Percentiles rank a stretch among this genome's conserved stretches.
Conservation (phyloP, 768 basidiomycete genomes). For the Tylopilus intermedius region DNA sequence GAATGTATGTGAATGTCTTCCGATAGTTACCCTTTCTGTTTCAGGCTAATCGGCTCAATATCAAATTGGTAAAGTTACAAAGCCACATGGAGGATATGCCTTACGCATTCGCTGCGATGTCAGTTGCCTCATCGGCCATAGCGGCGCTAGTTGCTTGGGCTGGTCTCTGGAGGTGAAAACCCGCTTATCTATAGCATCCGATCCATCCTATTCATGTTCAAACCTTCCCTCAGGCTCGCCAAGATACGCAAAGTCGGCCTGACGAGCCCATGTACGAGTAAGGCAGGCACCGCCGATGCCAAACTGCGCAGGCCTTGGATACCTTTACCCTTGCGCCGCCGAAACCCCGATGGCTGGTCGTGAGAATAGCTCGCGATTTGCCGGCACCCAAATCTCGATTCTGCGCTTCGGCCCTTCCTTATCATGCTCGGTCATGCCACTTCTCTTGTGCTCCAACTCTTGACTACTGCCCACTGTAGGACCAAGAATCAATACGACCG, state of each 20-base stretch:
- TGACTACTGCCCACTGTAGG: constrained; percentile 6
- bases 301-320: constrained; percentile 29
- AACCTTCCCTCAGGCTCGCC: constrained; percentile 31
- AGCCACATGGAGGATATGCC: constrained; percentile 69
- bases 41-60: constrained; percentile 19
- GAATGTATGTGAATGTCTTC: constrained; percentile 64
- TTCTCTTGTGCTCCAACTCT: background rate
- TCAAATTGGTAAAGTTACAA: constrained; percentile 49
- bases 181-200: constrained; percentile 13
- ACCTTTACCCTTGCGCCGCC: constrained; percentile 37
- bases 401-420: constrained; percentile 3
- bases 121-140: constrained; percentile 51
- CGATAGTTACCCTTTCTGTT: constrained; percentile 15
- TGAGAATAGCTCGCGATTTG: constrained; percentile 20
- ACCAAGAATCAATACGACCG: constrained; percentile 16
- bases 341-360: constrained; percentile 38
- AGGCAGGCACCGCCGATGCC: constrained; percentile 9
- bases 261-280: constrained; percentile 25
- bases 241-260: constrained; percentile 44
- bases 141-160: constrained; percentile 58
- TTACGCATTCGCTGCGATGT: constrained; percentile 69
- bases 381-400: constrained; percentile 2
- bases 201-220: constrained; percentile 3
- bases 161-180: constrained; percentile 57
- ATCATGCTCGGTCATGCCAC: constrained; percentile 5